Base-by-base conservation (phyloP, 768 basidiomycete genomes). In the Heimioporus sp. region DNA sequence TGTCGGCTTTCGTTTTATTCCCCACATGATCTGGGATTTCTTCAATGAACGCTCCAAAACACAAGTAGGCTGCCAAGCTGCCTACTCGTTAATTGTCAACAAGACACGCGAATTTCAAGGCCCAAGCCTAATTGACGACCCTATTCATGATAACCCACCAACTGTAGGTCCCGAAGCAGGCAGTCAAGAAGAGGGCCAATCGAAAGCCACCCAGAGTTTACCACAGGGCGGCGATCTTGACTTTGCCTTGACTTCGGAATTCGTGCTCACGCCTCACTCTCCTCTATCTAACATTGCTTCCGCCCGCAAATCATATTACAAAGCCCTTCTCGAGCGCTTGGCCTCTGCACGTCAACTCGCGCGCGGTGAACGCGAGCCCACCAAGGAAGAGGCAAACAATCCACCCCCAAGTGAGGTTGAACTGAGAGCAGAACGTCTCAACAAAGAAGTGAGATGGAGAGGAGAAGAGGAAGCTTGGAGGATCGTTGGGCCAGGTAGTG, bases 391-490 rank as follows among this genome's bases (percentile, higher is more conserved):
- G 69, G 60, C 69, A 40, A 76, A 76, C 13, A 80, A 87, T 59
- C 90, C 92, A 3, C 91, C 93, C 4, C 84, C 83, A 28, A 93
- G 88, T 2, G 92, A 98, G 71, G 86, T 90, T 19, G 91, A 97
- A 65, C 75, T 98, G 51, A 82, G 88, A 41, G 86, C 86, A 36
- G 93, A 98, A 71, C 76, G 96, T 58, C 67, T 93, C 67, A 87
- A 87, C 70, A 96, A 94, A 72, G 96, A 98, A 72, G 67, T 83
- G 59, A 76, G 83, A 60, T 98, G 96, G 96, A 79, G 82, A 41
- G 77, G 80, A 19, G 89, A 95, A 60, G 72, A 87, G 49, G 77
- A 77, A 46, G 94, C 90, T 3, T 98, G 89, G 88, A 76, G 80
- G 37, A 80, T 93, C 49, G 75, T 95, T 49, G 77, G 82, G 49